Conservation (phyloP, 768 basidiomycete species). For the Gelatoporia subvermispora region DNA sequence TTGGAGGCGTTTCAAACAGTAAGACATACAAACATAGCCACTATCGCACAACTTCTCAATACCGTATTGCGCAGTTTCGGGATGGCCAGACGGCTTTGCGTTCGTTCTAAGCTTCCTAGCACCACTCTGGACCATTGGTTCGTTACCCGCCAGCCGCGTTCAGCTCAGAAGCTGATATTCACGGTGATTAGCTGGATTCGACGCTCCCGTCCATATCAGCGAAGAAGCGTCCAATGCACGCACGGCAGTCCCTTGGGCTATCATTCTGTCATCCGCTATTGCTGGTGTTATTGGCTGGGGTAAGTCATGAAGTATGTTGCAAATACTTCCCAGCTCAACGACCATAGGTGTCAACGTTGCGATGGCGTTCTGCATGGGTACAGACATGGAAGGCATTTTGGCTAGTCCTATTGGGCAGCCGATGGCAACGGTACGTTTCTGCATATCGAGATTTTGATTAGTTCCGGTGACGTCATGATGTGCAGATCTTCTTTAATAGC, state of each 20-base stretch:
- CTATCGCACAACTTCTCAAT: background rate
- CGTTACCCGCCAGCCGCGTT: background rate
- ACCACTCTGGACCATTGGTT: constrained; percentile 39
- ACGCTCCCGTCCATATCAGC: constrained; percentile 53
- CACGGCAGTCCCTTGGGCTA: constrained; percentile 56
- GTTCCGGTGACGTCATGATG: background rate
- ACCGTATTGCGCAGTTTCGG: constrained; percentile 31
- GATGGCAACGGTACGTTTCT: constrained; percentile 42
- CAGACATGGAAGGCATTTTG: constrained; percentile 35
- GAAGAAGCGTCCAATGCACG: constrained; percentile 60
- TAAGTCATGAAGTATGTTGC: constrained; percentile 17
- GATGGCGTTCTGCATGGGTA: constrained; percentile 57
- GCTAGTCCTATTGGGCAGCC: constrained; percentile 45
- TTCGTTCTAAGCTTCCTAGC: constrained; percentile 48
- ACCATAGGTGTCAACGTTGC: constrained; percentile 49
- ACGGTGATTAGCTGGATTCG: constrained; percentile 27
- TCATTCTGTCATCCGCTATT: constrained; percentile 44
- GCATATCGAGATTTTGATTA: background rate
- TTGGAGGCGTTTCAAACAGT: constrained; percentile 62
- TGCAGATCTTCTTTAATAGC: constrained; percentile 24
- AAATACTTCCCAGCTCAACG: background rate
- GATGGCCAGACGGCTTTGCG: constrained; percentile 46
- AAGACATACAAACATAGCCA: constrained; percentile 8
- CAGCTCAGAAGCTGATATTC: too few relatives aligned
- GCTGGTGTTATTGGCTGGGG: constrained; percentile 52